Percentiles rank a stretch among this genome's conserved stretches.
These are phyloP conservation scores for Globisporangium lucens DNA, from an alignment of 352 stramenopile species.

Conservation along the genomic window DNA sequence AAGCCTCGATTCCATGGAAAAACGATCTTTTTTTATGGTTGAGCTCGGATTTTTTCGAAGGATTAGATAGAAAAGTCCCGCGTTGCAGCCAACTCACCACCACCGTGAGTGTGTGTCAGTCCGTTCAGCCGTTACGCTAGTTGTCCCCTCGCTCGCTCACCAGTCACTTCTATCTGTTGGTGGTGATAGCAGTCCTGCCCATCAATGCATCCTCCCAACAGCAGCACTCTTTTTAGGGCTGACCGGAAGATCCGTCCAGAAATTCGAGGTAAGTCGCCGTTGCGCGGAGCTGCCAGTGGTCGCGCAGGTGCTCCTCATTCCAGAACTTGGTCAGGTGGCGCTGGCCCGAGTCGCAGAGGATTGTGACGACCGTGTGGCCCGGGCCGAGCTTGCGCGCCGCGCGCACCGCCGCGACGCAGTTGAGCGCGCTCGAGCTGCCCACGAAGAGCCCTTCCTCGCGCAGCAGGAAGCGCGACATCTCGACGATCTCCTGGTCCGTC, in stretches of 20 bases:
- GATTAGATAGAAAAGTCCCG: background rate
- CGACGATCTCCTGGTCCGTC: conserved; percentile 94
- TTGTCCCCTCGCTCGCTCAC: background rate
- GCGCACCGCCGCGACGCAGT: conserved; percentile 80
- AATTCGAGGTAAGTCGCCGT: conserved; percentile 65
- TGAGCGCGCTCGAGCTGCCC: conserved; percentile 86
- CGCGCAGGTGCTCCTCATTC: conserved; percentile 70
- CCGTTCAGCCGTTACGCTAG: background rate
- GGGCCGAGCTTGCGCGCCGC: conserved; percentile 69
- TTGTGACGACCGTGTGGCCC: conserved; percentile 81
- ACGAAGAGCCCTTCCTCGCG: conserved; percentile 96
- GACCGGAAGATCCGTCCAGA: conserved; percentile 58
- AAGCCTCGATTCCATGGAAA: background rate
- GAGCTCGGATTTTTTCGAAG: conserved; percentile 5
- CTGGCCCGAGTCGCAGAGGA: conserved; percentile 89
- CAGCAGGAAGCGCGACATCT: conserved; percentile 97
- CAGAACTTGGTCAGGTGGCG: conserved; percentile 89
- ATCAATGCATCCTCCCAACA: background rate
- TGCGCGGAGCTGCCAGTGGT: conserved; percentile 63
- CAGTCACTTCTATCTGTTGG: too few species aligned
- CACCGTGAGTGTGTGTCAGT: background rate
- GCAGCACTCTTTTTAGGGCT: conserved; percentile 35
- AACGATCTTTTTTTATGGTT: conserved; percentile 5
- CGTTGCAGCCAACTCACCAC: background rate
- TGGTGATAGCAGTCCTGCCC: background rate